Conservation (phyloP, 192 early-diverging fungal genomes). For the Phlyctochytrium planicorne region DNA sequence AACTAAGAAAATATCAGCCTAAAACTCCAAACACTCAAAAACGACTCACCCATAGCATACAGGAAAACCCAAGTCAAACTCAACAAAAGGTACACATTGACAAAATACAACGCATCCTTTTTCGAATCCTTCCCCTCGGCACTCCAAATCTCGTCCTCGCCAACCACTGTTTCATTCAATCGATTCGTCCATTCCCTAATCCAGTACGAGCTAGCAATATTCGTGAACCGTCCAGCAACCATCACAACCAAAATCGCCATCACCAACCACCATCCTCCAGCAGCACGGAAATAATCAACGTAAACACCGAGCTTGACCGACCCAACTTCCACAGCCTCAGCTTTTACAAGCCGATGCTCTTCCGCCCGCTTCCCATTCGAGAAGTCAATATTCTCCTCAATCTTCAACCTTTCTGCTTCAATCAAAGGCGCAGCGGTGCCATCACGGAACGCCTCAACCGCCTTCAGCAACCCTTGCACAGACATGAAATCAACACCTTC, state of each 20-base stretch:
- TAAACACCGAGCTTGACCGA: slow-evolving; percentile 20
- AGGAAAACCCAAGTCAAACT: not conserved
- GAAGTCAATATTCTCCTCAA: too few relatives aligned
- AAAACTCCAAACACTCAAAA: slow-evolving; percentile 51
- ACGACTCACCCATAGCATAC: too few relatives aligned
- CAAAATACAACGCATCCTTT: slow-evolving; percentile 3
- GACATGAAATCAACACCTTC: too few relatives aligned
- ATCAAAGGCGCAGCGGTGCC: too few relatives aligned
- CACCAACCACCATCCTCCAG: slow-evolving; percentile 25
- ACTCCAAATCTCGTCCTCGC: not conserved
- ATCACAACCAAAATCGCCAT: slow-evolving; percentile 1
- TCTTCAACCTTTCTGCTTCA: too few relatives aligned
- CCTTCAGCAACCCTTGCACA: too few relatives aligned
- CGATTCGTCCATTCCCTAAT: slow-evolving; percentile 37
- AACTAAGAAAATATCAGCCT: slow-evolving; percentile 69
- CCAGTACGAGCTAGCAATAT: slow-evolving; percentile 43
- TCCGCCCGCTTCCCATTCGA: not conserved
- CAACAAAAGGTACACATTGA: not conserved
- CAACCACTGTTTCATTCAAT: not conserved
- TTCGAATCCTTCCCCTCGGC: not conserved
- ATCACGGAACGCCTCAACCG: too few relatives aligned
- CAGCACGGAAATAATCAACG: slow-evolving; percentile 26
- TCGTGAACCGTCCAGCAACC: not conserved
- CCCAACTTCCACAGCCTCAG: slow-evolving; percentile 25
- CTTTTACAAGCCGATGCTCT: slow-evolving; percentile 2